phyloP scores from a whole-genome alignment of 2,329 filamentous ascomycete species.

The Pseudogymnoascus sp. region DNA sequence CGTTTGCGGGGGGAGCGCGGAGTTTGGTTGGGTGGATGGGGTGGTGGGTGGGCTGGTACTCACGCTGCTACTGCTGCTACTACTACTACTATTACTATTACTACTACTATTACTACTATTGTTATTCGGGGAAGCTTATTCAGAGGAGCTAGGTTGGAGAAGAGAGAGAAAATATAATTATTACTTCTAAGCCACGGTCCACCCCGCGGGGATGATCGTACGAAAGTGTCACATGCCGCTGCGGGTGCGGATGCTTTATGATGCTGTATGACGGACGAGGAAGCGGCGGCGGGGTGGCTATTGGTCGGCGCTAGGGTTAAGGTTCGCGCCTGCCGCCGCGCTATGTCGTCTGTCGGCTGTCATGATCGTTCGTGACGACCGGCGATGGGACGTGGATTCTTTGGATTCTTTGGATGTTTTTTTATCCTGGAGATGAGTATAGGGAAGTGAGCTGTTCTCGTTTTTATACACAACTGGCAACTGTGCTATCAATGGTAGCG shows the following conservation, averaged over 20 bases:
- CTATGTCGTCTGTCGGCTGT: conserved; percentile 1
- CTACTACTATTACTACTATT: not conserved
- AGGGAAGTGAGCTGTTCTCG: not conserved
- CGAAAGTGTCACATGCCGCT: not conserved
- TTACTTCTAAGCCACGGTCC: not conserved
- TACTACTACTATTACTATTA: not conserved
- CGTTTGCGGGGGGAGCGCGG: not conserved
- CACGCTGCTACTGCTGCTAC: not conserved
- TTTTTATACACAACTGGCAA: not conserved
- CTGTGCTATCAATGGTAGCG: not conserved
- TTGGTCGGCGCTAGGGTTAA: not conserved
- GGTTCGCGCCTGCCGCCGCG: conserved; percentile 2
- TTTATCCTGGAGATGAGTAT: not conserved
- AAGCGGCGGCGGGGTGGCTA: not conserved
- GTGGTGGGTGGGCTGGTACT: not conserved
- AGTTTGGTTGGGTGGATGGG: not conserved
- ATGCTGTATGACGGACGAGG: not conserved
- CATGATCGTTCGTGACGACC: not conserved
- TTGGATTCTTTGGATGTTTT: not conserved
- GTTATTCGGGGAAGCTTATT: not conserved
- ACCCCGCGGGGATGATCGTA: not conserved
- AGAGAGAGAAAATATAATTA: conserved; percentile 1
- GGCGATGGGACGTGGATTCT: not conserved
- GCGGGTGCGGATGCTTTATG: not conserved
- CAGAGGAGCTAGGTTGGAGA: not conserved